Conservation (phyloP, 371 early-diverging fungal species). For the Apophysomyces ossiformis region DNA sequence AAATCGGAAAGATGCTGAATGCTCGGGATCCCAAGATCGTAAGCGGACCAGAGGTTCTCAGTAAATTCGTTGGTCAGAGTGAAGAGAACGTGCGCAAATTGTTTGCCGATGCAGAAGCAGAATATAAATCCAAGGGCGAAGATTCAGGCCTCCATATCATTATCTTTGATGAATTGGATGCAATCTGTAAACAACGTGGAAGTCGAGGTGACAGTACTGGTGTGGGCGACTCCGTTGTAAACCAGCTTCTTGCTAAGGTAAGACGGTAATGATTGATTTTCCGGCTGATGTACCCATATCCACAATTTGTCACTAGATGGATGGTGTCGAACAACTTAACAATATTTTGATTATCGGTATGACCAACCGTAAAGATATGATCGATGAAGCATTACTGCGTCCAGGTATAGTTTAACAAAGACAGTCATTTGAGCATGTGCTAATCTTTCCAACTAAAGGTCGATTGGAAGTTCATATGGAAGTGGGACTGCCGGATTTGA, state of each 20-base stretch:
- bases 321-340: slow-evolving; percentile 98
- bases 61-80: slow-evolving; percentile 99
- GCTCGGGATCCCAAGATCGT: slow-evolving; percentile 97
- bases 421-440: too few species aligned
- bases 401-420: slow-evolving; percentile 63
- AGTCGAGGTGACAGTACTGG: slow-evolving; percentile 93
- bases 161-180: slow-evolving; percentile 99
- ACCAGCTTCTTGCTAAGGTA: slow-evolving; percentile 97
- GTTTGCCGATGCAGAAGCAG: slow-evolving; percentile 97
- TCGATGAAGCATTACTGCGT: slow-evolving; percentile 96
- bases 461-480: slow-evolving; percentile 98
- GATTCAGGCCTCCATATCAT: slow-evolving; percentile 97
- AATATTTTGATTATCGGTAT: slow-evolving; percentile 98
- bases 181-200: slow-evolving; percentile 99
- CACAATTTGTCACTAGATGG: slow-evolving; percentile 71
- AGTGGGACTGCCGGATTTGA: slow-evolving; percentile 92
- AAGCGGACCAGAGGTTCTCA: slow-evolving; percentile 98
- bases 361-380: slow-evolving; percentile 99
- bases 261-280: slow-evolving; percentile 10
- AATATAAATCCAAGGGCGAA: slow-evolving; percentile 96
- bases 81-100: slow-evolving; percentile 99
- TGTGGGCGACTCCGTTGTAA: slow-evolving; percentile 99
- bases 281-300: too few species aligned
- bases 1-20: slow-evolving; percentile 99
- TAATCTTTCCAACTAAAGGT: slow-evolving; percentile 33